A percentile compares a stretch with the other conserved stretches of the same genome.
These are phyloP conservation scores for Westerdykella ornata DNA, from an alignment of 2,329 filamentous ascomycete genomes.

Conservation along the genomic window DNA sequence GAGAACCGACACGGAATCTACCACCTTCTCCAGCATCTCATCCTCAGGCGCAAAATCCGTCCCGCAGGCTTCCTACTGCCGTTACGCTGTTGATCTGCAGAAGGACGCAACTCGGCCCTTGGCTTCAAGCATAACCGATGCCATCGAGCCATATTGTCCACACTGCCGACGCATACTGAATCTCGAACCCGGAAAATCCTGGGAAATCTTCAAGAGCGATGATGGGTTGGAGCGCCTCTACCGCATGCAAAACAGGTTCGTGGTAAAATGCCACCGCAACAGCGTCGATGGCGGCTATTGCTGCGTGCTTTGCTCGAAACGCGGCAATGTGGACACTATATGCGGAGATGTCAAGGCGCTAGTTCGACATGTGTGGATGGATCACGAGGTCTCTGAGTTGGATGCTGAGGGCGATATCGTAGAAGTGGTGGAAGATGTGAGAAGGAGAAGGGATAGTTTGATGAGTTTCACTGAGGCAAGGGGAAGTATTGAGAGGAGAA, in stretches of 20 bases:
- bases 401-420: slow-evolving; percentile 29
- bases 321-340: slow-evolving; percentile 21
- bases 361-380: slow-evolving; percentile 30
- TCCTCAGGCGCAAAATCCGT: slow-evolving; percentile 15
- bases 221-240: slow-evolving; percentile 29
- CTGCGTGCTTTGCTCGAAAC: slow-evolving; percentile 29
- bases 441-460: slow-evolving; percentile 23
- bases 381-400: slow-evolving; percentile 26
- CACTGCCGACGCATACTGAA: slow-evolving; percentile 25
- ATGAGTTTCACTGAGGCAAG: slow-evolving; percentile 12
- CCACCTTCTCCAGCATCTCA: slow-evolving; percentile 18
- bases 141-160: slow-evolving; percentile 24
- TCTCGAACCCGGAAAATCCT: slow-evolving; percentile 31
- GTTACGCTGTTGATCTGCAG: slow-evolving; percentile 30
- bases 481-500: slow-evolving; percentile 16
- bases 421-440: slow-evolving; percentile 22
- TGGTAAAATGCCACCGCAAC: slow-evolving; percentile 32
- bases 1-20: slow-evolving; percentile 18
- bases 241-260: slow-evolving; percentile 31
- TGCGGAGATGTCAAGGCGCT: slow-evolving; percentile 35
- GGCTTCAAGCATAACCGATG: slow-evolving; percentile 16
- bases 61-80: slow-evolving; percentile 22
- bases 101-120: slow-evolving; percentile 22
- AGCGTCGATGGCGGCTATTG: slow-evolving; percentile 30
- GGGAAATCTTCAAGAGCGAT: slow-evolving; percentile 31